Conservation (phyloP, 257 asterid species). For the Nicotiana noctiflora region DNA sequence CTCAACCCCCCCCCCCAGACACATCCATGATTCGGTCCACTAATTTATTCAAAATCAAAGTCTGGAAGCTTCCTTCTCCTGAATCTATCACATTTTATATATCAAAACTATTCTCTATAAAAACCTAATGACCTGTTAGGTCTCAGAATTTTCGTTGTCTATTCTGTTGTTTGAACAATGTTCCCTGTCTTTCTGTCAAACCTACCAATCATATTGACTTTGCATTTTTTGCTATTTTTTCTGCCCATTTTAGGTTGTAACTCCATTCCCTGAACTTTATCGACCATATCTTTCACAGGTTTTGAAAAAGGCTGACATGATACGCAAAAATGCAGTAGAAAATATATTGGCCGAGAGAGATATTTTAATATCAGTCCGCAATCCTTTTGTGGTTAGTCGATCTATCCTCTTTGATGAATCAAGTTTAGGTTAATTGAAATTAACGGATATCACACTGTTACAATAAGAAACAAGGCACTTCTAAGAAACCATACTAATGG, state of each 20-base stretch:
- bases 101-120: not conserved
- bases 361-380: constrained; percentile 90
- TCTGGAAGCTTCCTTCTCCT: not conserved
- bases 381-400: constrained; percentile 95
- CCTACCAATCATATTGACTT: not conserved
- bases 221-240: not conserved
- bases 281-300: constrained; percentile 45
- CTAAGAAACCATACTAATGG: constrained; percentile 36
- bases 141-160: not conserved
- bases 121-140: not conserved
- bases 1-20: not conserved
- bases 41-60: not conserved
- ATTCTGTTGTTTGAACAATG: not conserved
- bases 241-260: not conserved
- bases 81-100: not conserved
- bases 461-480: constrained; percentile 9
- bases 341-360: constrained; percentile 97
- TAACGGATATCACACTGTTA: not conserved
- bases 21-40: not conserved
- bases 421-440: not conserved
- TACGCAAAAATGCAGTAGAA: constrained; percentile 93
- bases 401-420: not conserved
- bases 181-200: not conserved
- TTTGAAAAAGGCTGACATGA: constrained; percentile 91
- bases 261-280: not conserved